A percentile compares a stretch with the other conserved stretches of the same genome.
Conservation (phyloP, 805 yeast genomes). For the Starmera amethionina region DNA sequence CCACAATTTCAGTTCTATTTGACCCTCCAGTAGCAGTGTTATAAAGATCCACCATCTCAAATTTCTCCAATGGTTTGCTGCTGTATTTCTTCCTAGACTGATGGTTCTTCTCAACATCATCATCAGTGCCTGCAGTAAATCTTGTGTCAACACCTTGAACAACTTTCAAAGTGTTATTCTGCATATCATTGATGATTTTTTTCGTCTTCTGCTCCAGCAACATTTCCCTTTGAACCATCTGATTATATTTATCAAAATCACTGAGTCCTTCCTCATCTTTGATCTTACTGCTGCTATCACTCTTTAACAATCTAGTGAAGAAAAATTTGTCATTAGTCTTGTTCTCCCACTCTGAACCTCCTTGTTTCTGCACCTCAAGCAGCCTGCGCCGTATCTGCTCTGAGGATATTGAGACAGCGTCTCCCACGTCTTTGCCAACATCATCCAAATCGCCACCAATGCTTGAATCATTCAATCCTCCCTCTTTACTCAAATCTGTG, state of each 20-base stretch:
- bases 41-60: neutral
- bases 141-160: slow-evolving; percentile 12
- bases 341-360: slow-evolving; percentile 8
- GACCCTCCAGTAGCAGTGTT: neutral
- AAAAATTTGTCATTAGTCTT: slow-evolving; percentile 20
- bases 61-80: neutral
- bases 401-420: slow-evolving; percentile 6
- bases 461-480: neutral
- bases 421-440: slow-evolving; percentile 2
- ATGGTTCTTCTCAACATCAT: neutral
- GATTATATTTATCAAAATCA: slow-evolving; percentile 26
- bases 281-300: neutral
- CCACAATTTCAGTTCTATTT: slow-evolving; percentile 19
- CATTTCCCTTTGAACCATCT: slow-evolving; percentile 23
- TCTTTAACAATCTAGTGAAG: slow-evolving; percentile 14
- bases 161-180: slow-evolving; percentile 11
- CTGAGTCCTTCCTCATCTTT: slow-evolving; percentile 6
- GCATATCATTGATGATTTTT: slow-evolving; percentile 8
- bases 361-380: slow-evolving; percentile 6
- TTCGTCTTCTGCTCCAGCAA: slow-evolving; percentile 19
- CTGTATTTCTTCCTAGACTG: slow-evolving; percentile 1
- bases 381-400: slow-evolving; percentile 8
- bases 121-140: slow-evolving; percentile 16
- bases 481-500: neutral
- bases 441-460: slow-evolving; percentile 1